phyloP scores from a whole-genome alignment of 371 early-diverging fungal genomes.

The Phascolomyces articulosus region DNA sequence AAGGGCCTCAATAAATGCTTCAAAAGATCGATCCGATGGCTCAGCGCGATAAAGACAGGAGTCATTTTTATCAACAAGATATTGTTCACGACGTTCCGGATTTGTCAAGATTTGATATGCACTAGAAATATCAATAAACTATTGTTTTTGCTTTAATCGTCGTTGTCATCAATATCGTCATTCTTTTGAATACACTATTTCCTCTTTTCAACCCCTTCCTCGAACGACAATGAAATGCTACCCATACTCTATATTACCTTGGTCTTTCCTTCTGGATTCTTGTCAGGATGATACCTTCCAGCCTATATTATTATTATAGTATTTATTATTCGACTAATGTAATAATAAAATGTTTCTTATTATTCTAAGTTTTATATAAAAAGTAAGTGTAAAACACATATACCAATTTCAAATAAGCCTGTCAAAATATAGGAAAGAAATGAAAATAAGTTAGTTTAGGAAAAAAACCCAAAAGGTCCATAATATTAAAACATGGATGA shows the following conservation, averaged over 20 bases:
- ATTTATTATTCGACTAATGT: background rate
- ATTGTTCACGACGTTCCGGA: constrained; percentile 80
- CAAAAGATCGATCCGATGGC: constrained; percentile 47
- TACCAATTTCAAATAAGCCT: background rate
- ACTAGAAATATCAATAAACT: constrained; percentile 91
- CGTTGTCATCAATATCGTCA: constrained; percentile 18
- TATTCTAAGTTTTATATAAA: too few relatives aligned
- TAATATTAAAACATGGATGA: background rate
- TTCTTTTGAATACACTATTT: too few relatives aligned
- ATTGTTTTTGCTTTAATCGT: constrained; percentile 23
- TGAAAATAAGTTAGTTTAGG: background rate
- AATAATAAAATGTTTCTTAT: background rate
- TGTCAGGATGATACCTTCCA: constrained; percentile 96
- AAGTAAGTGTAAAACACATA: background rate
- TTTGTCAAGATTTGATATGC: constrained; percentile 97
- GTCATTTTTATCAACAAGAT: constrained; percentile 88
- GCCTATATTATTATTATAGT: constrained; percentile 49
- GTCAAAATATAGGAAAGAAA: background rate
- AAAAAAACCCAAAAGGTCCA: background rate
- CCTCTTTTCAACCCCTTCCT: too few relatives aligned
- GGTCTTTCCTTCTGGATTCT: constrained; percentile 59
- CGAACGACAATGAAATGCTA: too few relatives aligned
- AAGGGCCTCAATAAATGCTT: constrained; percentile 76
- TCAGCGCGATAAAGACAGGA: constrained; percentile 63
- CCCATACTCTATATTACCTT: constrained; percentile 21